Base-by-base conservation (phyloP, 495 filamentous ascomycete genomes). In the Penicillium malachiteum region DNA sequence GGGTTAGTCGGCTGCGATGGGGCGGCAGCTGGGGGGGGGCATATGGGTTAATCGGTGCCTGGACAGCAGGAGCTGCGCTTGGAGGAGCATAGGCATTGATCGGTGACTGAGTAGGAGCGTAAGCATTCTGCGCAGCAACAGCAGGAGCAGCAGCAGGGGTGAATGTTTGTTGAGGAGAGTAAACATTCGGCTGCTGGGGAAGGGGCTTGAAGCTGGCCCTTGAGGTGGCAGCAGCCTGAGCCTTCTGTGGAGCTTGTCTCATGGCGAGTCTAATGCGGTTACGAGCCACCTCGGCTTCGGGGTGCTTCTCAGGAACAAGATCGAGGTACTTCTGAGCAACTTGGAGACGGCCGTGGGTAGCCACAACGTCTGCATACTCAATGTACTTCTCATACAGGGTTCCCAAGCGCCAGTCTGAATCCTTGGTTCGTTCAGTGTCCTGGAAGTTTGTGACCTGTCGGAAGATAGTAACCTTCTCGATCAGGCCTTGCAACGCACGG, bases 401-500 rank as follows among this genome's bases (percentile, higher is more conserved):
- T 41, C 81, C 81, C 43, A 99, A 86, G 72, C 95, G 96, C 95
- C 95, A 99, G 49, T 85, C 91, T 0, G 86, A 84, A 5, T 77
- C 72, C 35, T 84, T 80, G 48, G 74, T 75, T 53, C 79, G 82
- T 55, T 97, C 91, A 6, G 77, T 76, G 65, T 99, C 94, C 57
- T 87, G 69, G 73, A 96, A 99, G 60, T 93, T 92, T 50, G 90
- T 92, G 41, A 94, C 92, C 63, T 96, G 82, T 48, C 94, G 88
- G 84, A 99, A 97, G 39, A 99, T 85, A 2, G 92, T 96, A 47
- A 99, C 94, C 77, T 97, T 99, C 76, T 99, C 94, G 55, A 99
- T 94, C 69, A 99, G 89, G 48, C 87, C 84, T 63, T 97, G 95
- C 51, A 99, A 74, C 41, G 88, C 87, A 52, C 84, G 84, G 47